Conservation (phyloP, 2,329 filamentous ascomycete genomes). For the Curvularia lunata region DNA sequence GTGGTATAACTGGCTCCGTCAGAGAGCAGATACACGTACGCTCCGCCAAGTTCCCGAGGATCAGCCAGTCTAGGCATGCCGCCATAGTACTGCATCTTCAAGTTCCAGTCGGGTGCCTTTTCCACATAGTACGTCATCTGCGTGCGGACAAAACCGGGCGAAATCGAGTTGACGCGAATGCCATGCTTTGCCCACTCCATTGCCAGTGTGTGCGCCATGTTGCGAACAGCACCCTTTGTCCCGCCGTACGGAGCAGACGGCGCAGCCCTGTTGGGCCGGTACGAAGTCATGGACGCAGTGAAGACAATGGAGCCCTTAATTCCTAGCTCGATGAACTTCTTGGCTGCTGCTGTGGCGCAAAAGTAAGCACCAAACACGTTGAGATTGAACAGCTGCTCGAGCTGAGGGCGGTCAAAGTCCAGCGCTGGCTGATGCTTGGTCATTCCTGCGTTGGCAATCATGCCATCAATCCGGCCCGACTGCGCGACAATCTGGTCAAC, state of each 20-base stretch:
- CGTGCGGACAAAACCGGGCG: constrained; percentile 86
- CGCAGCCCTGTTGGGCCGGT: constrained; percentile 58
- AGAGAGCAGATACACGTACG: constrained; percentile 57
- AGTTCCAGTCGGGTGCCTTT: constrained; percentile 57
- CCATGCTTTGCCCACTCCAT: constrained; percentile 83
- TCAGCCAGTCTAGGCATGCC: constrained; percentile 60
- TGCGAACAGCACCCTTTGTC: constrained; percentile 52
- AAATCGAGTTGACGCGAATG: constrained; percentile 85
- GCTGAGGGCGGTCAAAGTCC: constrained; percentile 58
- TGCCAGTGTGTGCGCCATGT: constrained; percentile 65
- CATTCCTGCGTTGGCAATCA: constrained; percentile 60
- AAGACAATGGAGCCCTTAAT: constrained; percentile 59
- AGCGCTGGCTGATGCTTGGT: constrained; percentile 61
- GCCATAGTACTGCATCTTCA: constrained; percentile 62
- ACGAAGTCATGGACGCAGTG: constrained; percentile 59
- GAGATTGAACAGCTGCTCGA: constrained; percentile 56
- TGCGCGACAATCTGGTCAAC: constrained; percentile 57
- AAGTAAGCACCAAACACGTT: constrained; percentile 58
- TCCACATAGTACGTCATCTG: constrained; percentile 60
- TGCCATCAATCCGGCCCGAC: constrained; percentile 57
- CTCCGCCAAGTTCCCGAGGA: constrained; percentile 59
- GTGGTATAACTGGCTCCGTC: constrained; percentile 58
- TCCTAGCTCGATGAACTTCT: constrained; percentile 54
- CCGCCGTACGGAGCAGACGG: constrained; percentile 58
- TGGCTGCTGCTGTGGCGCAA: constrained; percentile 56